Percentiles rank a stretch among this genome's conserved stretches.
phyloP scores from a whole-genome alignment of 805 yeast genomes.

The Wickerhamomyces chaumierensis region DNA sequence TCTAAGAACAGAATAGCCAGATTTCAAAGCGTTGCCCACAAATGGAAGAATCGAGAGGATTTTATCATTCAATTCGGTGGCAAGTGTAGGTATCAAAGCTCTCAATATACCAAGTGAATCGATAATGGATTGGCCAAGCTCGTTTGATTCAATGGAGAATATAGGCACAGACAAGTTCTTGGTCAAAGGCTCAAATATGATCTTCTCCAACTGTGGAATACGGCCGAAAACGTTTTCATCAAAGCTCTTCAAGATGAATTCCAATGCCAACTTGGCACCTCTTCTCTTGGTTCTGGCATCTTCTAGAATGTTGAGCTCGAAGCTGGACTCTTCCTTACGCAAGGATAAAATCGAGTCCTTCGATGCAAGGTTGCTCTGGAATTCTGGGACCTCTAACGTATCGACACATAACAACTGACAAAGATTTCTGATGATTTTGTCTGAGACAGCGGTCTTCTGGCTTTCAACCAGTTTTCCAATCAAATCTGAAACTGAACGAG shows the following conservation, averaged over 20 bases:
- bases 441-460: slow-evolving; percentile 66
- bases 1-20: slow-evolving; percentile 72
- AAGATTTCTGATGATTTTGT: slow-evolving; percentile 79
- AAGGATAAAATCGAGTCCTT: slow-evolving; percentile 57
- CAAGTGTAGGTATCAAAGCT: slow-evolving; percentile 57
- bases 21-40: slow-evolving; percentile 42
- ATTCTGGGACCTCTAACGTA: slow-evolving; percentile 92
- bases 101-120: slow-evolving; percentile 80
- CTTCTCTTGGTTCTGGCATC: slow-evolving; percentile 73
- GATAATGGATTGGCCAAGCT: slow-evolving; percentile 65
- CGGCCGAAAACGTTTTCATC: slow-evolving; percentile 42
- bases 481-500: slow-evolving; percentile 54
- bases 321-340: slow-evolving; percentile 64
- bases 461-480: slow-evolving; percentile 43
- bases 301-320: slow-evolving; percentile 51
- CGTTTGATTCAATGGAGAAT: slow-evolving; percentile 26
- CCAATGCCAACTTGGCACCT: slow-evolving; percentile 71
- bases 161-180: slow-evolving; percentile 20
- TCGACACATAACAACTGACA: slow-evolving; percentile 93
- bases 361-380: slow-evolving; percentile 47
- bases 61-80: slow-evolving; percentile 33
- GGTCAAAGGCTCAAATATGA: slow-evolving; percentile 57
- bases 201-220: slow-evolving; percentile 54
- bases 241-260: slow-evolving; percentile 41
- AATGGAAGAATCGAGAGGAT: slow-evolving; percentile 43